Evolutionary conservation across 495 filamentous ascomycete species (phyloP).

Genomic region (Clavariopsis aquatica): DNA sequence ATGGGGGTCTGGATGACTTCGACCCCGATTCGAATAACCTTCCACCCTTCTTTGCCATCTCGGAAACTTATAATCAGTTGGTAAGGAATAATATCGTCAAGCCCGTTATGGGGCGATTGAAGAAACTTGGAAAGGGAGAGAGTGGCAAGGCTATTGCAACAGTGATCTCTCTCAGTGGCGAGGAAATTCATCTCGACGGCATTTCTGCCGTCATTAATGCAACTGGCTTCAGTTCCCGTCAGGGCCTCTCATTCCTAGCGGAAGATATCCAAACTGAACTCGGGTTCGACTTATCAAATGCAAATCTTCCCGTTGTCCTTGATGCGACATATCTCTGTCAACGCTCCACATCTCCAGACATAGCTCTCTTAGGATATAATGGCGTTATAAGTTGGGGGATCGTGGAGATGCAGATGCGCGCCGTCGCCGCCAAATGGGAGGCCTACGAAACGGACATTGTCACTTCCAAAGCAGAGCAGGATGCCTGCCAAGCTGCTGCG

Average conservation of each 20-base stretch:
- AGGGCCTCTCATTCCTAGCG: constrained; percentile 6
- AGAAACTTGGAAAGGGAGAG: not conserved
- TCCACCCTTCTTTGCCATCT: not conserved
- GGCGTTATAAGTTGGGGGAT: constrained; percentile 8
- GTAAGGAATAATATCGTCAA: not conserved
- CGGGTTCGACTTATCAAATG: not conserved
- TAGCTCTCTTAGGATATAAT: not conserved
- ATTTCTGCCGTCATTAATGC: constrained; percentile 4
- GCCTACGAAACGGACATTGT: not conserved
- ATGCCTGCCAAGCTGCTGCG: not conserved
- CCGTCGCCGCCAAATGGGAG: not conserved
- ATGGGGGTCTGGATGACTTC: not conserved
- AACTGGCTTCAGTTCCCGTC: not conserved
- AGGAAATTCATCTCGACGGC: constrained; percentile 1
- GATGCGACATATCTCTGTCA: constrained; percentile 1
- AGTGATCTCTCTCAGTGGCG: not conserved
- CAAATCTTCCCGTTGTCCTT: not conserved
- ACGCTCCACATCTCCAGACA: not conserved
- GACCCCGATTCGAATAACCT: not conserved
- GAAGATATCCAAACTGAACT: not conserved
- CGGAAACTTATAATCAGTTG: constrained; percentile 1
- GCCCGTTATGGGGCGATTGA: not conserved
- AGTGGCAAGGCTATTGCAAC: not conserved
- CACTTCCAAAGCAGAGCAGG: not conserved
- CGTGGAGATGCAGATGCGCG: constrained; percentile 13